Percentiles rank a stretch among this genome's conserved stretches.
Conservation (phyloP, 305 asterid species). For the Fraxinus dipetala region DNA sequence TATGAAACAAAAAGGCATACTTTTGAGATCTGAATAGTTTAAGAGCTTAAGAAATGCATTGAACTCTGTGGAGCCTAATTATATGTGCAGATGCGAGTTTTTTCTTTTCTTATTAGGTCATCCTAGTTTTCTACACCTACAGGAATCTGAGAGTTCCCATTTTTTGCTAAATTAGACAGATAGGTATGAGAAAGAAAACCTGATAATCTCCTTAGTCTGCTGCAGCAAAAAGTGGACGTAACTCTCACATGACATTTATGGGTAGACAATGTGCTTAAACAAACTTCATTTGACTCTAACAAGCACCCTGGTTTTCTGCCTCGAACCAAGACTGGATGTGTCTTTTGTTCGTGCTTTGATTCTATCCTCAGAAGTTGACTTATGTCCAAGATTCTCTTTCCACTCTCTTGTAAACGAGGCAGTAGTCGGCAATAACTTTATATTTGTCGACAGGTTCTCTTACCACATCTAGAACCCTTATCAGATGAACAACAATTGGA, state of each 20-base stretch:
- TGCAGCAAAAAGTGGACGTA: background rate
- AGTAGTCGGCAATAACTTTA: background rate
- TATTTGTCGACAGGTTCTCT: constrained; percentile 47
- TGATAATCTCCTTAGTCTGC: background rate
- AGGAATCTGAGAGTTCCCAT: background rate
- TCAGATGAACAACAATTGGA: constrained; percentile 46
- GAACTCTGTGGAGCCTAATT: background rate
- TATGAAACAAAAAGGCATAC: background rate
- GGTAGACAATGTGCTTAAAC: background rate
- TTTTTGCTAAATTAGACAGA: background rate
- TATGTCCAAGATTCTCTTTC: background rate
- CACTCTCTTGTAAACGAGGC: background rate
- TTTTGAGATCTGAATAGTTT: background rate
- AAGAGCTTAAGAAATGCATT: background rate
- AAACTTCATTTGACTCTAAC: background rate
- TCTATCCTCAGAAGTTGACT: background rate
- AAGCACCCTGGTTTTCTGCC: background rate
- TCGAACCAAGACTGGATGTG: background rate
- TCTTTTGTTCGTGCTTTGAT: background rate
- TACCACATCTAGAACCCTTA: constrained; percentile 54
- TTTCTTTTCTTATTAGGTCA: background rate
- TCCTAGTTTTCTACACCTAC: background rate
- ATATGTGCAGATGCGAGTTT: background rate
- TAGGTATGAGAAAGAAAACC: background rate
- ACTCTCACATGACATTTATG: background rate